Evolutionary conservation across 345 rosid genomes (phyloP).

Genomic region (Linum lewisii): DNA sequence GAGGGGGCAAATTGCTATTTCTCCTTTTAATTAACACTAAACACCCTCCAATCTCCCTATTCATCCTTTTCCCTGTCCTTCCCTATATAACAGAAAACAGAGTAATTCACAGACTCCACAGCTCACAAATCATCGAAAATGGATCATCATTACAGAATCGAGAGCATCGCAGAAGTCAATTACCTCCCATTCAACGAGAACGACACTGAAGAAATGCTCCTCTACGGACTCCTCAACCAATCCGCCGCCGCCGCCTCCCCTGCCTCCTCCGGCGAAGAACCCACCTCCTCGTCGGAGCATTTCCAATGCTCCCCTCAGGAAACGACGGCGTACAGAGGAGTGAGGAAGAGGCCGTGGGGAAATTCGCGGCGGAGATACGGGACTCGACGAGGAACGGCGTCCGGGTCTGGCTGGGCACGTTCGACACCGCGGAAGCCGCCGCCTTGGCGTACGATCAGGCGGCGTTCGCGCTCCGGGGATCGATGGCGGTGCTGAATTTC

Average conservation of each 20-base stretch:
- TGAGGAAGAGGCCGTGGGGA: conserved; percentile 61
- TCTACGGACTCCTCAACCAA: conserved; percentile 33
- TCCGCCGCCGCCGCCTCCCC: conserved; percentile 16
- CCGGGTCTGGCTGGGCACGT: conserved; percentile 61
- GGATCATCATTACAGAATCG: conserved; percentile 7
- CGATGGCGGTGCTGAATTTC: conserved; percentile 43
- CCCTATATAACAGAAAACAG: no score
- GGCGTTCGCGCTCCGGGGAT: conserved; percentile 49
- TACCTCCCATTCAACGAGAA: conserved; percentile 48
- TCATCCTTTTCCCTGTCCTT: no score
- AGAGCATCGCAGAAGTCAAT: conserved; percentile 10
- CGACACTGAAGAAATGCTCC: conserved; percentile 57
- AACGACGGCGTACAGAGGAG: conserved; percentile 31
- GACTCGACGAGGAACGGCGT: conserved; percentile 57
- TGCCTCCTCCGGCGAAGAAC: conserved; percentile 19
- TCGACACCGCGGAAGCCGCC: conserved; percentile 53
- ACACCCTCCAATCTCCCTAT: no score
- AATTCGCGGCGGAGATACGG: conserved; percentile 59
- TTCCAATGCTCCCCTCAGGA: conserved; percentile 1
- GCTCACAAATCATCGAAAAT: no score
- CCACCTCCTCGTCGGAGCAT: conserved; percentile 13
- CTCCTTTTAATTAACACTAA: no score
- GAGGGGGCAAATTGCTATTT: no score
- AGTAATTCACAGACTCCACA: no score
- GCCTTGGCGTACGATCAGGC: conserved; percentile 70